Conservation (phyloP, 257 asterid species). For the Gentiana straminea region DNA sequence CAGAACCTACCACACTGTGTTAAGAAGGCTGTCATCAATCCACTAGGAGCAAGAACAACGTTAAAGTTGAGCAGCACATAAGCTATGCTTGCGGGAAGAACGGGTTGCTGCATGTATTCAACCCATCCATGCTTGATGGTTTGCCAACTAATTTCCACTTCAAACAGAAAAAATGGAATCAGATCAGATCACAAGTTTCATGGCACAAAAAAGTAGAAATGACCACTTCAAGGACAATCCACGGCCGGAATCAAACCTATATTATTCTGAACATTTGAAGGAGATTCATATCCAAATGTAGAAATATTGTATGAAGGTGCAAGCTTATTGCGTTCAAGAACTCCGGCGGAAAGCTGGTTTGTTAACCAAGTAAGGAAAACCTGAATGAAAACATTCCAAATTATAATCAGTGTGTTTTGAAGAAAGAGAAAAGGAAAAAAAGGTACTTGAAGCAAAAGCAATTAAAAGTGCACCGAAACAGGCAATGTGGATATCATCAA, state of each 20-base stretch:
- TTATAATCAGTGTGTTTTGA: conserved; percentile 9
- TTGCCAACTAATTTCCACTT: conserved; percentile 45
- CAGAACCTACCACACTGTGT: conserved; percentile 63
- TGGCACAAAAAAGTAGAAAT: conserved; percentile 8
- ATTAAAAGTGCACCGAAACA: conserved; percentile 40
- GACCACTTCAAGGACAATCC: conserved; percentile 5
- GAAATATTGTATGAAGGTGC: conserved; percentile 36
- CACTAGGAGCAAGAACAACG: conserved; percentile 87
- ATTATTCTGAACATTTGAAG: conserved; percentile 29
- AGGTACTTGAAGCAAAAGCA: background rate
- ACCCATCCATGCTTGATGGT: conserved; percentile 81
- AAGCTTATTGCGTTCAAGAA: conserved; percentile 56
- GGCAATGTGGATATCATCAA: conserved; percentile 76
- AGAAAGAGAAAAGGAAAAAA: conserved; percentile 7
- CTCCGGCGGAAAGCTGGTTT: conserved; percentile 81
- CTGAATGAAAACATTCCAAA: conserved; percentile 27
- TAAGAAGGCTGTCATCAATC: conserved; percentile 92
- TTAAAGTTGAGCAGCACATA: conserved; percentile 81
- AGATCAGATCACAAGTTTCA: conserved; percentile 9
- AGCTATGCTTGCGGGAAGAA: conserved; percentile 95
- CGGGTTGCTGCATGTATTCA: conserved; percentile 91
- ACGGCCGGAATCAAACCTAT: conserved; percentile 38
- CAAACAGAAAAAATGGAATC: conserved; percentile 15
- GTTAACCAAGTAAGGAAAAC: conserved; percentile 74
- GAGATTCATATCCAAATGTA: conserved; percentile 17